Percentiles rank a stretch among this genome's conserved stretches.
Conservation (phyloP, 2,329 filamentous ascomycete species). For the Fusarium coffeatum region DNA sequence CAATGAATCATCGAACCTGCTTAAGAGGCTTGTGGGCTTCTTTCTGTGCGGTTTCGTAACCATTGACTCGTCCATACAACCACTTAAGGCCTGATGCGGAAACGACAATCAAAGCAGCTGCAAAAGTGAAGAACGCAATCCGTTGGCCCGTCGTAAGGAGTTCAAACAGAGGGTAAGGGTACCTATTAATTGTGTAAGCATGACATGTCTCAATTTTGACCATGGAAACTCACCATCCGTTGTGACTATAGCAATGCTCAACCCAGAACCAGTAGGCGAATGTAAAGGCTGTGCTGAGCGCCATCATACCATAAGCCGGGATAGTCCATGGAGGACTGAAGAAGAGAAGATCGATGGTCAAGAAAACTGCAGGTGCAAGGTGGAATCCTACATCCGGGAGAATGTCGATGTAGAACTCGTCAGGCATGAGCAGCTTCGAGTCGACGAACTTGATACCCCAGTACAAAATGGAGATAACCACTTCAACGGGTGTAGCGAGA, state of each 20-base stretch:
- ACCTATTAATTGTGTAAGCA: conserved; percentile 60
- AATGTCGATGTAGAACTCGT: conserved; percentile 66
- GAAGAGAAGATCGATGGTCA: conserved; percentile 73
- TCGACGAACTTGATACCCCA: conserved; percentile 74
- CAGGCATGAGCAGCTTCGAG: conserved; percentile 63
- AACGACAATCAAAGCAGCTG: conserved; percentile 76
- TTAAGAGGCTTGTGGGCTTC: conserved; percentile 49
- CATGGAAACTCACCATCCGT: conserved; percentile 66
- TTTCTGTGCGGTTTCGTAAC: conserved; percentile 55
- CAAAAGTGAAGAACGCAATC: conserved; percentile 73
- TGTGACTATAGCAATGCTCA: conserved; percentile 75
- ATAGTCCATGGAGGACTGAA: conserved; percentile 80
- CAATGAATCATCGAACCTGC: conserved; percentile 45
- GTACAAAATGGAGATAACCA: conserved; percentile 77
- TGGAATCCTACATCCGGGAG: conserved; percentile 73
- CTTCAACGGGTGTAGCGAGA: conserved; percentile 75
- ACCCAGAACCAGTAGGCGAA: conserved; percentile 82
- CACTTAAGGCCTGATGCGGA: conserved; percentile 77
- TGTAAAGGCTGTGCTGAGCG: conserved; percentile 68
- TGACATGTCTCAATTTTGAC: background rate
- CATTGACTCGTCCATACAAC: conserved; percentile 76
- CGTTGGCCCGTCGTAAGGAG: conserved; percentile 74
- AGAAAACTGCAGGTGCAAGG: conserved; percentile 71
- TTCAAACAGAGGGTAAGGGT: conserved; percentile 88
- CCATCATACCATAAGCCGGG: conserved; percentile 67